These are phyloP conservation scores for Exophiala xenobiotica DNA, from an alignment of 2,329 filamentous ascomycete genomes.

Conservation along the genomic window DNA sequence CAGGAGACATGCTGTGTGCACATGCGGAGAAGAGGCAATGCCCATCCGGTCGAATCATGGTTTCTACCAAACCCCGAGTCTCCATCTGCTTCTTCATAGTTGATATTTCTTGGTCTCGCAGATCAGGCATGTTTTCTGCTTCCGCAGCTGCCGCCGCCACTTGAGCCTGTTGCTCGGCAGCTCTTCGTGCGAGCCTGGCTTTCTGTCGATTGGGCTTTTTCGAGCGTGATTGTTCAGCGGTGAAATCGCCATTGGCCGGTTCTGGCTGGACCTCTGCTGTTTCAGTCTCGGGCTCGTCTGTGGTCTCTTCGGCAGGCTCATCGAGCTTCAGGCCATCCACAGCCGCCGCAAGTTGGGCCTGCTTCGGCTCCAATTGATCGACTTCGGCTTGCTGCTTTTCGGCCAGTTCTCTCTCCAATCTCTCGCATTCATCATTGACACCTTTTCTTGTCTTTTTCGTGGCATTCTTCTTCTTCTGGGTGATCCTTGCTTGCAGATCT, in stretches of 20 bases:
- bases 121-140: constrained; percentile 71
- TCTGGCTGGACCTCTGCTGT: constrained; percentile 5
- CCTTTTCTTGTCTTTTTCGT: constrained; percentile 76
- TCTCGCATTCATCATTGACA: constrained; percentile 65
- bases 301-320: constrained; percentile 29
- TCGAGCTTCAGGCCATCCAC: constrained; percentile 38
- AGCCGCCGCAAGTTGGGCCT: constrained; percentile 16
- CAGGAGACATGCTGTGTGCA: constrained; percentile 68
- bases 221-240: constrained; percentile 26
- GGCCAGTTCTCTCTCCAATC: constrained; percentile 56
- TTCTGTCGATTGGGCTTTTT: constrained; percentile 91
- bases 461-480: constrained; percentile 94
- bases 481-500: constrained; percentile 81
- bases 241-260: constrained; percentile 10
- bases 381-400: constrained; percentile 49
- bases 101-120: constrained; percentile 66
- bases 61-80: constrained; percentile 65
- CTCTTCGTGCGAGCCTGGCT: constrained; percentile 82
- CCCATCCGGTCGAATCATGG: constrained; percentile 82
- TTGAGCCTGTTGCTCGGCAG: constrained; percentile 75
- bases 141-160: constrained; percentile 69
- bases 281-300: constrained; percentile 27
- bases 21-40: constrained; percentile 94
- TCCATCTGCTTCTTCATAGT: constrained; percentile 69
- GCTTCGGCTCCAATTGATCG: constrained; percentile 23